These are phyloP conservation scores for Penicillium hordei DNA, from an alignment of 2,329 filamentous ascomycete species.

Conservation along the genomic window DNA sequence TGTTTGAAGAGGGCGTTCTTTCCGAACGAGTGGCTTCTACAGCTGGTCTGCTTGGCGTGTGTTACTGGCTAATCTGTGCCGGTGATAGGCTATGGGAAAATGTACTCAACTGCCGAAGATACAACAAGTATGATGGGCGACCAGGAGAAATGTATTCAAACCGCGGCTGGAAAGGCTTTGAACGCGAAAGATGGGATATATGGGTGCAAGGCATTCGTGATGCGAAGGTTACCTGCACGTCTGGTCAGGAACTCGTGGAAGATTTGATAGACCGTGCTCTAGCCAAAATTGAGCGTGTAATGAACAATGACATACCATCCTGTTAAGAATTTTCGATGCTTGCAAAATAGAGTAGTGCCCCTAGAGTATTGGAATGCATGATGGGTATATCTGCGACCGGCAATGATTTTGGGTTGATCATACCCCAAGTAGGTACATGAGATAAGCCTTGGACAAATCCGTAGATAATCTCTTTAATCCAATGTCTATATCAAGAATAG, in stretches of 20 bases:
- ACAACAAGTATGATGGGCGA: conserved; percentile 8
- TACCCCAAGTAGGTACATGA: background rate
- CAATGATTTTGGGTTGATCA: background rate
- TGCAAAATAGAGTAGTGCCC: background rate
- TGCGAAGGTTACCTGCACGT: background rate
- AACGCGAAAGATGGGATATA: conserved; percentile 5
- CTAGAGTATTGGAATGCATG: background rate
- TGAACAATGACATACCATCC: background rate
- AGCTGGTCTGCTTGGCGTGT: conserved; percentile 1
- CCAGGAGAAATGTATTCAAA: background rate
- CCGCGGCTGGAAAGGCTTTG: conserved; percentile 3
- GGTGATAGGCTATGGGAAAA: conserved; percentile 7
- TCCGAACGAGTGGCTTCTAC: background rate
- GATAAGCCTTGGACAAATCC: background rate
- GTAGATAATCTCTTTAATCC: background rate
- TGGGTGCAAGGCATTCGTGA: conserved; percentile 3
- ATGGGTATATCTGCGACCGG: background rate
- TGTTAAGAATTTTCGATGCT: background rate
- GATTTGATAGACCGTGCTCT: conserved; percentile 3
- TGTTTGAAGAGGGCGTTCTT: conserved; percentile 2
- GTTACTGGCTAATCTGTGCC: conserved; percentile 7
- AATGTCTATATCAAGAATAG: background rate
- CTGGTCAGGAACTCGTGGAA: background rate
- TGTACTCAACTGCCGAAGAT: conserved; percentile 1
- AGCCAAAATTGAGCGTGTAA: conserved; percentile 1